Percentiles rank a stretch among this genome's conserved stretches.
Evolutionary conservation across 176 grass and related monocot genomes (phyloP).

Genomic region (Carex parvula): DNA sequence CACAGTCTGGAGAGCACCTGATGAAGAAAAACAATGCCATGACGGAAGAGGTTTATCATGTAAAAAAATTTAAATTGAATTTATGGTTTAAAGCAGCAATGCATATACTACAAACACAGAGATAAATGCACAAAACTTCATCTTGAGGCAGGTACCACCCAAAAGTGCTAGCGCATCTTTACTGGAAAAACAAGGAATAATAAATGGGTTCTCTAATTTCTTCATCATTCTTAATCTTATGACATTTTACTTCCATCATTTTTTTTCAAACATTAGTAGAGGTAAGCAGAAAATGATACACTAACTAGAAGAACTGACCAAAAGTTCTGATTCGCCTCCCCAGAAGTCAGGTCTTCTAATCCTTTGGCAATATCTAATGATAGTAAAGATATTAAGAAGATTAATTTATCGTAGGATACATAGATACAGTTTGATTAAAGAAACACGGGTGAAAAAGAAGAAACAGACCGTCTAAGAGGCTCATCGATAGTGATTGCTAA

Average conservation of each 20-base stretch:
- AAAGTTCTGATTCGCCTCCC: constrained; percentile 90
- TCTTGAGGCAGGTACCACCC: background rate
- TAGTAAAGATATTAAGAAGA: constrained; percentile 14
- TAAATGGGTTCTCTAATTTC: constrained; percentile 7
- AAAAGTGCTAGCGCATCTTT: background rate
- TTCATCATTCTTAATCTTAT: constrained; percentile 27
- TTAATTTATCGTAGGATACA: background rate
- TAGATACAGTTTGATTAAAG: background rate
- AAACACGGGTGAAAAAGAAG: background rate
- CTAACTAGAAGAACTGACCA: constrained; percentile 42
- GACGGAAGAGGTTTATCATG: background rate
- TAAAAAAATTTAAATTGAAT: background rate
- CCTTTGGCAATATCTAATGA: constrained; percentile 82
- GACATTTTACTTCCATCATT: background rate
- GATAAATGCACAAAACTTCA: background rate
- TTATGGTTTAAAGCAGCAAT: background rate
- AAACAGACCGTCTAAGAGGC: constrained; percentile 68
- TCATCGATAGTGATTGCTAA: constrained; percentile 87
- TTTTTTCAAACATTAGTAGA: background rate
- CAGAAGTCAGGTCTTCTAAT: constrained; percentile 84
- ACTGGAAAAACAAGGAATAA: background rate
- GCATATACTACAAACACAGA: background rate
- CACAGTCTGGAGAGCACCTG: constrained; percentile 83
- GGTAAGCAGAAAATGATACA: background rate
- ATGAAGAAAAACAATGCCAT: constrained; percentile 33